Conservation (phyloP, 768 basidiomycete species). For the Butyriboletus loyo region DNA sequence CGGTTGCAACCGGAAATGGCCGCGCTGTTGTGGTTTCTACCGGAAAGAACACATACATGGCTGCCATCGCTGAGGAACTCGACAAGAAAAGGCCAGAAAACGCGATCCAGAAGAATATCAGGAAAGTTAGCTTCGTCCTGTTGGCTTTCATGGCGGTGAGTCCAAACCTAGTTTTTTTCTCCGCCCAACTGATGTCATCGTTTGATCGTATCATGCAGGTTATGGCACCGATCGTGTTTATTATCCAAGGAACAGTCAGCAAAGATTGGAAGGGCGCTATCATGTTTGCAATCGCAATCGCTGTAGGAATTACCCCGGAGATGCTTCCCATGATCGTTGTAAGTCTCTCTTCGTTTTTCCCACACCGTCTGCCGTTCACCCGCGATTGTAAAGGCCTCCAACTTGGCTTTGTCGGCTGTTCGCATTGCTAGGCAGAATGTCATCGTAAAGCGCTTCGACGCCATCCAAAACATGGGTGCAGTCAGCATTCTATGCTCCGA, state of each 20-base stretch:
- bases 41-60: slow-evolving; percentile 34
- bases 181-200: not conserved
- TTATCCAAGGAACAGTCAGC: slow-evolving; percentile 31
- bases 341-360: not conserved
- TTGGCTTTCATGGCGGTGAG: slow-evolving; percentile 31
- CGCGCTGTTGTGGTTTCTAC: slow-evolving; percentile 31
- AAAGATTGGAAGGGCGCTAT: slow-evolving; percentile 31
- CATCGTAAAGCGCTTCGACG: slow-evolving; percentile 60
- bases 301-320: slow-evolving; percentile 32
- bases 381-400: slow-evolving; percentile 51
- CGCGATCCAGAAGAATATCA: slow-evolving; percentile 32
- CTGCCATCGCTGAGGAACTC: slow-evolving; percentile 34
- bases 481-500: slow-evolving; percentile 57
- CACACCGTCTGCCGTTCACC: not conserved
- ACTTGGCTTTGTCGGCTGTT: slow-evolving; percentile 55
- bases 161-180: not conserved
- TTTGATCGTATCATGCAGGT: slow-evolving; percentile 12
- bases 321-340: slow-evolving; percentile 36
- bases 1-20: slow-evolving; percentile 33
- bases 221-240: slow-evolving; percentile 30
- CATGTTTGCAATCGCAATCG: slow-evolving; percentile 31
- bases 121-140: slow-evolving; percentile 32
- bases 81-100: slow-evolving; percentile 32
- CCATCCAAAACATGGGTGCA: slow-evolving; percentile 58
- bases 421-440: slow-evolving; percentile 57